Evolutionary conservation across 2,329 filamentous ascomycete genomes (phyloP), one percentile per base, ranked within the genome.

Genomic region (Clarireedia hainanense): DNA sequence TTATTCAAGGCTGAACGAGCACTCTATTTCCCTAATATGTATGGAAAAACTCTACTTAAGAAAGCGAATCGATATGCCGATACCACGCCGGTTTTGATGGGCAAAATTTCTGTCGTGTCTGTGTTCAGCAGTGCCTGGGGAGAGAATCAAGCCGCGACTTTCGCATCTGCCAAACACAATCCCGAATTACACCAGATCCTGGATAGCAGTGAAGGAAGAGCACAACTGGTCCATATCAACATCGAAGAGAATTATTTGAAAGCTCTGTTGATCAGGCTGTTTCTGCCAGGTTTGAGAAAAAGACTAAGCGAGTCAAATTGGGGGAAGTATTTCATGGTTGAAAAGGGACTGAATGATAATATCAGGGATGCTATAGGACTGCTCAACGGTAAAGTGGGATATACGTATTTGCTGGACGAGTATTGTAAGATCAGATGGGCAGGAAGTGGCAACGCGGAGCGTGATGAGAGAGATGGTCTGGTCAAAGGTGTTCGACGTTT

Each of bases 361-460:
- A 80, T 86, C 55, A 76, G 79, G 52, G 83, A 86, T 70, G 75
- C 74, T 40, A 81, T 87, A 59, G 84, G 84, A 10, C 63, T 95
- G 68, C 74, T 95, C 68, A 99, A 99, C 72, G 84, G 83, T 63
- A 95, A 91, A 72, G 92, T 96, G 36, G 67, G 66, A 39, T 97
- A 96, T 73, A 86, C 91, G 4, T 99, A 96, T 72, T 77, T 99
- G 48, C 77, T 99, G 57, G 94, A 99, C 70, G 78, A 84, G 60
- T 78, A 91, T 61, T 96, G 91, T 70, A 88, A 84, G 72, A 95
- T 99, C 64, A 81, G 94, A 56, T 99, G 94, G 94, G 94, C 92
- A 0, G 94, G 89, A 4, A 95, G 91, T 66, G 89, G 85, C 12
- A 69, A 77, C 47, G 82, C 84, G 47, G 77, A 83, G 59, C 78